Evolutionary conservation across 2,329 filamentous ascomycete genomes (phyloP).

Genomic region (Monilinia laxa): DNA sequence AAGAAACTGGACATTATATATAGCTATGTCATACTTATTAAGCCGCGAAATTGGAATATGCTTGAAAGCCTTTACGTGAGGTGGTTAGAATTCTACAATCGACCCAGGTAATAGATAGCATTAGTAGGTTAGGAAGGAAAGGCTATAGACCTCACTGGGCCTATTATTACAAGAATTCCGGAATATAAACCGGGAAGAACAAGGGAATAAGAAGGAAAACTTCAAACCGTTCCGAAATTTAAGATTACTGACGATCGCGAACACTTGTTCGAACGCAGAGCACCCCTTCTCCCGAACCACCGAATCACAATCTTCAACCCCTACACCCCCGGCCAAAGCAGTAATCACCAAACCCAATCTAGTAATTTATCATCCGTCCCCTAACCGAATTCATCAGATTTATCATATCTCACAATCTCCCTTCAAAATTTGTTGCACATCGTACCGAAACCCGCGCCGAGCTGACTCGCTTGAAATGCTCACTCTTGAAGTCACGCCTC

Average conservation of each 20-base stretch:
- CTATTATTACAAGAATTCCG: background rate
- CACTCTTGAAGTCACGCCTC: background rate
- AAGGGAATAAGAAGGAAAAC: background rate
- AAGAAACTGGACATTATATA: background rate
- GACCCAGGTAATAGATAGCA: background rate
- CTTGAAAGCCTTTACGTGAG: no score
- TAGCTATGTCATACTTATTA: no score
- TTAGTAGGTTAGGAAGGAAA: background rate
- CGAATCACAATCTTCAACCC: background rate
- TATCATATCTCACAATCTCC: background rate
- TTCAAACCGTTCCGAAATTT: background rate
- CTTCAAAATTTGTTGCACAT: conserved; percentile 7
- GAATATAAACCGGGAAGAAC: background rate
- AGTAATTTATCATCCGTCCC: background rate
- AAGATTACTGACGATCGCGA: background rate
- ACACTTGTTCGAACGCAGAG: background rate
- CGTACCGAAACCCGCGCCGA: conserved; percentile 14
- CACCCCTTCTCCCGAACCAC: background rate
- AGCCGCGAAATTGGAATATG: no score
- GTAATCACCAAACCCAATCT: background rate
- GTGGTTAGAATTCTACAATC: background rate
- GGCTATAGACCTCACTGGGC: background rate
- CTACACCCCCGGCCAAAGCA: background rate
- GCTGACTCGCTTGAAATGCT: background rate
- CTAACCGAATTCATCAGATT: background rate